Conservation (phyloP, 2,329 filamentous ascomycete species). For the Ambrosiella cleistominuta region DNA sequence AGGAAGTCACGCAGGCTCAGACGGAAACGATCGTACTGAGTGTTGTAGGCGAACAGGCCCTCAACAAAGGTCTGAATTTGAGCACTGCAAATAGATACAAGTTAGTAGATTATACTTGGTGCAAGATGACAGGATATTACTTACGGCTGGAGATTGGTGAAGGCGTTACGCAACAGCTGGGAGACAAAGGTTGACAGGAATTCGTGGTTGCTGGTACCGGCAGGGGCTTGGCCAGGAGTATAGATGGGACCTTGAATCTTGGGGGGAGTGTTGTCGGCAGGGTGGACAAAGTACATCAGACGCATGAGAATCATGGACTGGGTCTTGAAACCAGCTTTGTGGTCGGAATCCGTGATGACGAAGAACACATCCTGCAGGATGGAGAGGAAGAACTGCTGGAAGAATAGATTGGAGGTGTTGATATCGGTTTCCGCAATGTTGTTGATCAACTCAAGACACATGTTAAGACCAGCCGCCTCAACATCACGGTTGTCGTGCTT, state of each 20-base stretch:
- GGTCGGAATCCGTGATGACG: slow-evolving; percentile 88
- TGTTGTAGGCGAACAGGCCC: slow-evolving; percentile 73
- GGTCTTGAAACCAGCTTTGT: slow-evolving; percentile 98
- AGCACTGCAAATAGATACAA: slow-evolving; percentile 30
- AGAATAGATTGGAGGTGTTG: slow-evolving; percentile 80
- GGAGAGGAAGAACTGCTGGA: slow-evolving; percentile 90
- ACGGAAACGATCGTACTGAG: slow-evolving; percentile 86
- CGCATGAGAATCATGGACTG: slow-evolving; percentile 85
- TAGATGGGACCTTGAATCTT: slow-evolving; percentile 93
- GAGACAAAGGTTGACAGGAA: slow-evolving; percentile 81
- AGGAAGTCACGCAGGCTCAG: slow-evolving; percentile 91
- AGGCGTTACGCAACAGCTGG: slow-evolving; percentile 70
- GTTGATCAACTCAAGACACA: slow-evolving; percentile 93
- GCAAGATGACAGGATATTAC: slow-evolving; percentile 21
- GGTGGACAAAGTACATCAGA: slow-evolving; percentile 90
- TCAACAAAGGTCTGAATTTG: slow-evolving; percentile 87
- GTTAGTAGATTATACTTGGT: slow-evolving; percentile 20
- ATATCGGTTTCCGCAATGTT: slow-evolving; percentile 89
- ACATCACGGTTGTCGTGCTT: slow-evolving; percentile 99
- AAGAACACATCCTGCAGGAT: slow-evolving; percentile 98
- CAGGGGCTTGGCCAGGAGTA: slow-evolving; percentile 60
- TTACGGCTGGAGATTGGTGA: slow-evolving; percentile 81
- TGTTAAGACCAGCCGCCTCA: slow-evolving; percentile 86
- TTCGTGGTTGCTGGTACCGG: slow-evolving; percentile 74
- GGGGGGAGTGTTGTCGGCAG: slow-evolving; percentile 46